Percentiles rank a stretch among this genome's conserved stretches.
Evolutionary conservation across 768 basidiomycete species (phyloP).

Genomic region (Rubroboletus pulcherrimus): DNA sequence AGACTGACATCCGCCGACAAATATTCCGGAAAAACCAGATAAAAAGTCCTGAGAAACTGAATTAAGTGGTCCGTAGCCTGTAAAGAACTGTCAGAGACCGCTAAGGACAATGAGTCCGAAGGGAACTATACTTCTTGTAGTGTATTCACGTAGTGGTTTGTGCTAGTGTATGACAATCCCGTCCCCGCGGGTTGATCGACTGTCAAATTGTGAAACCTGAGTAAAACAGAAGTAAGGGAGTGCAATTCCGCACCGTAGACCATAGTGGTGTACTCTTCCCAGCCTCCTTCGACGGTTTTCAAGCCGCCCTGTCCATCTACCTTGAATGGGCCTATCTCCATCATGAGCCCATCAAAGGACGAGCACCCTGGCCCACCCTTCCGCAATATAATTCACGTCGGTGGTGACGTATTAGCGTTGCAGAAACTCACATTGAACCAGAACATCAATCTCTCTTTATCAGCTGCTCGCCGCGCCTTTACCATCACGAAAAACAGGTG

Average conservation of each 20-base stretch:
- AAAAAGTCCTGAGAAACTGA: slow-evolving; percentile 85
- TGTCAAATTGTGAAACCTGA: slow-evolving; percentile 32
- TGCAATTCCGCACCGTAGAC: slow-evolving; percentile 68
- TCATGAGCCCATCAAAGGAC: slow-evolving; percentile 94
- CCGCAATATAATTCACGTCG: not conserved
- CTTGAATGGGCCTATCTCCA: slow-evolving; percentile 96
- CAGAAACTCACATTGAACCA: slow-evolving; percentile 85
- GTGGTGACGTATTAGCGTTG: not conserved
- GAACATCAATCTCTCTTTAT: slow-evolving; percentile 85
- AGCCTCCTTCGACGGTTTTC: slow-evolving; percentile 77
- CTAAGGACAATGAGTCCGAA: not conserved
- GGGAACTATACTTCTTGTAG: slow-evolving; percentile 53
- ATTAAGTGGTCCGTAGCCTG: slow-evolving; percentile 78
- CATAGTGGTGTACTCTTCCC: slow-evolving; percentile 96
- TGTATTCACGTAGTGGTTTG: slow-evolving; percentile 80
- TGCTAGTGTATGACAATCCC: slow-evolving; percentile 86
- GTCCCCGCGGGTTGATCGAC: slow-evolving; percentile 99
- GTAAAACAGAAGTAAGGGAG: not conserved
- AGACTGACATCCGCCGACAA: slow-evolving; percentile 69
- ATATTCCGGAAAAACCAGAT: slow-evolving; percentile 89
- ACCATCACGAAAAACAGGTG: slow-evolving; percentile 89
- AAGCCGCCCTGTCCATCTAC: slow-evolving; percentile 71
- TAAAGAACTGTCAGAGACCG: not conserved
- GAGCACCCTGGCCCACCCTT: slow-evolving; percentile 97
- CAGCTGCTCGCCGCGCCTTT: slow-evolving; percentile 83